A percentile compares a stretch with the other conserved stretches of the same genome.
These are phyloP conservation scores for Clavulina sp. DNA, from an alignment of 768 basidiomycete species.

Conservation along the genomic window DNA sequence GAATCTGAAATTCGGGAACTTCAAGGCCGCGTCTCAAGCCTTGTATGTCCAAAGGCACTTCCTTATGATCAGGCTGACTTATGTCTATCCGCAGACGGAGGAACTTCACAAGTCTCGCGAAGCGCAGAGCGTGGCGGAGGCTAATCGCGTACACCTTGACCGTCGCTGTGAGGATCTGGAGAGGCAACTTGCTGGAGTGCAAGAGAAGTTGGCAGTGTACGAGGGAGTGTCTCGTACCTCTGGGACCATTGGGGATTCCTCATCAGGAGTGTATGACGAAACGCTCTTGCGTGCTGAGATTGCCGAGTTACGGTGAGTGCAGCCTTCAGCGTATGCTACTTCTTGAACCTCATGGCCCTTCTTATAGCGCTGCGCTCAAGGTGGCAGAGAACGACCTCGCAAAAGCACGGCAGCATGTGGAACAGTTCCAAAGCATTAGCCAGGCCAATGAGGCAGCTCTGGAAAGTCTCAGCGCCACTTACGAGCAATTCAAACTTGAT, in stretches of 20 bases:
- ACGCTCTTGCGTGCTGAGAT: constrained; percentile 72
- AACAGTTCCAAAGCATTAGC: constrained; percentile 77
- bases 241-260: constrained; percentile 18
- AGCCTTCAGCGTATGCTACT: background rate
- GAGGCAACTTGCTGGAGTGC: constrained; percentile 50
- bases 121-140: constrained; percentile 17
- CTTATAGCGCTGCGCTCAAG: constrained; percentile 49
- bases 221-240: constrained; percentile 39
- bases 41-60: constrained; percentile 28
- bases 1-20: constrained; percentile 67
- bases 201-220: constrained; percentile 76
- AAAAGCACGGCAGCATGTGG: constrained; percentile 49
- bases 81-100: constrained; percentile 27
- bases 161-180: constrained; percentile 13
- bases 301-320: constrained; percentile 57
- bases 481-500: constrained; percentile 62
- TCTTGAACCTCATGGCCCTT: background rate
- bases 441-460: constrained; percentile 67
- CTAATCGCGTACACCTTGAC: constrained; percentile 12
- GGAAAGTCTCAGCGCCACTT: constrained; percentile 45
- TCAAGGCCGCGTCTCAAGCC: constrained; percentile 51
- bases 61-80: background rate
- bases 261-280: constrained; percentile 39
- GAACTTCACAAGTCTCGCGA: constrained; percentile 56
- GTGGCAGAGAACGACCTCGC: constrained; percentile 61